Conservation (phyloP, 2,329 filamentous ascomycete species). For the Neopestalotiopsis rosae region DNA sequence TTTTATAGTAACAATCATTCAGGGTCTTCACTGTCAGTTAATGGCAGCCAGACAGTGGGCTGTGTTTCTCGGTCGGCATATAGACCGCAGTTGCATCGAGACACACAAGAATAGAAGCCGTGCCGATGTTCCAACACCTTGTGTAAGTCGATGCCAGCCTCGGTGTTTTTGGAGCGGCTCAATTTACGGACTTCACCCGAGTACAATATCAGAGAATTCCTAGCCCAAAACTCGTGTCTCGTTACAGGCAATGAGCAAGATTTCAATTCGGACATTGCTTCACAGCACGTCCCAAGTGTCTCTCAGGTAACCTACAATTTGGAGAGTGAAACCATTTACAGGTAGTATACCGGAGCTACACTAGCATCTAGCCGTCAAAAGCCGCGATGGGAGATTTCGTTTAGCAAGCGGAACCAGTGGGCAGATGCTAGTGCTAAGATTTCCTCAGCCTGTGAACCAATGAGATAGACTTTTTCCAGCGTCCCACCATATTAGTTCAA, state of each 20-base stretch:
- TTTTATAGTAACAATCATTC: not conserved
- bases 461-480: not conserved
- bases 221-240: not conserved
- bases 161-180: not conserved
- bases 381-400: not conserved
- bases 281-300: not conserved
- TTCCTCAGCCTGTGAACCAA: not conserved
- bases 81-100: not conserved
- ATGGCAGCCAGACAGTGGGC: not conserved
- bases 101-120: not conserved
- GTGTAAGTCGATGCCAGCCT: not conserved
- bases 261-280: not conserved
- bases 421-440: not conserved
- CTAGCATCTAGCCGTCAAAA: not conserved
- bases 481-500: not conserved
- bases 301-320: not conserved
- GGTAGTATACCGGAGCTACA: not conserved
- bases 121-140: not conserved
- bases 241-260: not conserved
- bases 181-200: not conserved
- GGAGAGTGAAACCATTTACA: not conserved
- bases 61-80: not conserved
- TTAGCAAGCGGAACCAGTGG: not conserved
- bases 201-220: not conserved
- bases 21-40: not conserved